Evolutionary conservation across 1,284 basidiomycete genomes (phyloP), one percentile per base, ranked within the genome.

Genomic region (Ceratorhiza oryzae-sativae): DNA sequence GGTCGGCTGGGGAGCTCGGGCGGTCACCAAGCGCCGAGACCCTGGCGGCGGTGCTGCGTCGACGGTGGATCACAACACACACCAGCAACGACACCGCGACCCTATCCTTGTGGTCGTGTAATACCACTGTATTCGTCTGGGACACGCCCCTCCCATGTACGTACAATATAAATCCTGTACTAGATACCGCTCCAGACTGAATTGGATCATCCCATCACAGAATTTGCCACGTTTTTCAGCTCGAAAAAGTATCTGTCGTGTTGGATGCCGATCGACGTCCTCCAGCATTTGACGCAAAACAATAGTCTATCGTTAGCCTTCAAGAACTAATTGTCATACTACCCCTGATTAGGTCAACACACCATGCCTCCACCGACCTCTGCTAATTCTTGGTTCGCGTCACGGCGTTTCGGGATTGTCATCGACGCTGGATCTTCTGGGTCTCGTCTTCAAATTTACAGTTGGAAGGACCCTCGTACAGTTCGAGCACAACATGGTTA

Each of bases 391-490:
- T 93, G 92, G 91, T 85, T 92, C 71, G 81, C 86, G 72, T 88
- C 89, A 71, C 90, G 93, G 75, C 90, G 91, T 77, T 99, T 97
- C 82, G 96, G 95, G 61, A 89, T 99, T 74, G 94, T 99, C 72
- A 92, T 99, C 79, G 97, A 99, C 84, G 97, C 97, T 77, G 97
- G 97, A 75, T 97, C 95, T 78, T 98, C 95, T 12, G 97, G 97
- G 42, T 98, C 96, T 5, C 86, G 97, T 60, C 85, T 98, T 58
- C 96, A 97, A 81, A 94, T 99, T 76, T 99, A 99, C 84, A 95
- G 93, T 78, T 99, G 97, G 97, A 89, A 87, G 75, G 92, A 98
- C 79, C 89, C 94, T 20, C 85, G 87, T 67, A 80, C 85, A 0
- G 82, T 85, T 72, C 77, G 81, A 3, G 78, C 79, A 30, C 80